Conservation (phyloP, 2,329 filamentous ascomycete species). For the Calonectria ilicicola region DNA sequence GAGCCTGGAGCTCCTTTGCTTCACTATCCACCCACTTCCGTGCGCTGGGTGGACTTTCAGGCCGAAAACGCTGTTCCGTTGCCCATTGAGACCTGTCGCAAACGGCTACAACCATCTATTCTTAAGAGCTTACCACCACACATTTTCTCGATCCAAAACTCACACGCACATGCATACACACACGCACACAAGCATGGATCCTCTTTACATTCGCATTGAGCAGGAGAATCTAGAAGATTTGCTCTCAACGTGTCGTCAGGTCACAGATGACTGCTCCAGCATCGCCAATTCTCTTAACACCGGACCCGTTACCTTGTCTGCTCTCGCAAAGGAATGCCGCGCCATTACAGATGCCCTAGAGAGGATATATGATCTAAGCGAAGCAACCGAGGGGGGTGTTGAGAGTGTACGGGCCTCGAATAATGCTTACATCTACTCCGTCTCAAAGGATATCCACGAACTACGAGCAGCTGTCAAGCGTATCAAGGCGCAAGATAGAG, state of each 20-base stretch:
- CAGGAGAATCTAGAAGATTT: conserved; percentile 40
- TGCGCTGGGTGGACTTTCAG: not conserved
- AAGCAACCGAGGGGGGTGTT: conserved; percentile 31
- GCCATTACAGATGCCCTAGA: conserved; percentile 43
- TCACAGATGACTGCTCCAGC: conserved; percentile 39
- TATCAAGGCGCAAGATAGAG: conserved; percentile 41
- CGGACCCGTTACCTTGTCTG: conserved; percentile 40
- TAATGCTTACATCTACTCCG: conserved; percentile 41
- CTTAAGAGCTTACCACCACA: conserved; percentile 1
- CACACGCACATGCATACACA: not conserved
- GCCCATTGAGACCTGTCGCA: not conserved
- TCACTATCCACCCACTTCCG: not conserved
- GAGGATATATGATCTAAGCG: conserved; percentile 41
- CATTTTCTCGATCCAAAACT: conserved; percentile 17
- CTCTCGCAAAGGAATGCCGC: conserved; percentile 41
- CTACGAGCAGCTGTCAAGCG: conserved; percentile 40
- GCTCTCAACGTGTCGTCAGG: conserved; percentile 40
- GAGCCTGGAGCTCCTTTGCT: conserved; percentile 10
- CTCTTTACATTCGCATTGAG: conserved; percentile 37
- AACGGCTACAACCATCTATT: not conserved
- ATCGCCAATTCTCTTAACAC: conserved; percentile 44
- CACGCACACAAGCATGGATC: conserved; percentile 34
- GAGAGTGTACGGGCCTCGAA: conserved; percentile 38
- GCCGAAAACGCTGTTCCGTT: conserved; percentile 4
- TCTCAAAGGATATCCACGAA: conserved; percentile 42